Evolutionary conservation across 2,329 filamentous ascomycete species (phyloP).

Genomic region (Scedosporium dehoogii): DNA sequence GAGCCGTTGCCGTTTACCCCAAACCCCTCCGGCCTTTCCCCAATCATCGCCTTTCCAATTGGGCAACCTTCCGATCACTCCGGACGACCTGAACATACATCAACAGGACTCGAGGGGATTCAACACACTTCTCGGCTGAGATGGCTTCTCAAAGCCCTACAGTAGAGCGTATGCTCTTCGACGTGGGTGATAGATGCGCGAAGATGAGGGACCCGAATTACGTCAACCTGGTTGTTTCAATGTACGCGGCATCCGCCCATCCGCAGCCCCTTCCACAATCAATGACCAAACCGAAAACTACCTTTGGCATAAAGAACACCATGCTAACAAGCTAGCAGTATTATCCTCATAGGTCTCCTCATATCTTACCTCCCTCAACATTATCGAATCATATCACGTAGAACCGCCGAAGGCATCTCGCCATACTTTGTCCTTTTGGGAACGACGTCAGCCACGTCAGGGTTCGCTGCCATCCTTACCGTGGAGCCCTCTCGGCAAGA

Average conservation of each 20-base stretch:
- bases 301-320: too few species aligned
- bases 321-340: constrained; percentile 23
- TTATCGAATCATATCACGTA: constrained; percentile 74
- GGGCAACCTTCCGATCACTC: background rate
- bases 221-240: constrained; percentile 9
- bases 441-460: constrained; percentile 76
- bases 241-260: constrained; percentile 7
- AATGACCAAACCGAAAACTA: too few species aligned
- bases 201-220: constrained; percentile 10
- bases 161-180: constrained; percentile 2
- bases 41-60: background rate
- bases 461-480: constrained; percentile 85
- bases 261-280: background rate
- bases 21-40: background rate
- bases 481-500: constrained; percentile 75
- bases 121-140: background rate
- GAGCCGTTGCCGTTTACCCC: too few species aligned
- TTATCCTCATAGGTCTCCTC: constrained; percentile 81
- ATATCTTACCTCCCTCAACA: constrained; percentile 94
- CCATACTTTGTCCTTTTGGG: constrained; percentile 94
- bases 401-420: constrained; percentile 87
- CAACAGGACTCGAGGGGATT: background rate
- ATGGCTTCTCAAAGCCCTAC: constrained; percentile 1
- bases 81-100: background rate
- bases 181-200: constrained; percentile 7